Base-by-base conservation (phyloP, 768 basidiomycete genomes). In the Lentinula raphanica region DNA sequence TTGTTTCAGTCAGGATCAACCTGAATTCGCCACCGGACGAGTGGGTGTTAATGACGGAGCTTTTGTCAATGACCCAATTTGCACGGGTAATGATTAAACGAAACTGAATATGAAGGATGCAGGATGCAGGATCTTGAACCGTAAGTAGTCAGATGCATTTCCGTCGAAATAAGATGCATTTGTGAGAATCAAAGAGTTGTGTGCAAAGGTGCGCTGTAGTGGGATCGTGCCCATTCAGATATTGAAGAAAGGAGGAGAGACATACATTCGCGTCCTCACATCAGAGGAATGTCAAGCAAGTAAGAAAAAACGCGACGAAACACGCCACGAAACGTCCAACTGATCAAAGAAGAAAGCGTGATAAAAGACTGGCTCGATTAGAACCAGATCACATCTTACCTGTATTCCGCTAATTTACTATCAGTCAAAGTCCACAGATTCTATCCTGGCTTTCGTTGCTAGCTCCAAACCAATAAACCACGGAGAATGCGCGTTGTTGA, bases 401-500 rank as follows among this genome's bases (percentile, higher is more conserved):
- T 87, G 71, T 87, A 90, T 73, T 92, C 90, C 46, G 85, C 66
- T 59, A 92, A 64, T 67, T 92, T 90, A 13, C 80, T 72, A n/a
- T n/a, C n/a, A n/a, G 69, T 93, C 92, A 72, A 93, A 93, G 68
- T 92, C 90, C 49, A 93, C 84, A 58, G 80, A 80, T 68, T 93
- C 91, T 31, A 90, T 88, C 17, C 88, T 90, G 23, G 92, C 83
- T 50, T 93, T 92, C 35, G 86, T 86, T 3, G 88, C 86, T 55
- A 94, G 81, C 75, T 93, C 91, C 68, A 94, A 80, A 59, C 92
- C 92, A 40, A 94, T 84, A 73, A 92, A 94, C 51, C 32, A 53
- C 12, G 51, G 51, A 11, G 51, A 53, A 39, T 53, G 42, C 9
- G 27, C 46, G n/a, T 29, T 29, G 4, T 5, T 28, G 13, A n/a